Conservation (phyloP, 371 early-diverging fungal species). For the Chytridium lagenaria region DNA sequence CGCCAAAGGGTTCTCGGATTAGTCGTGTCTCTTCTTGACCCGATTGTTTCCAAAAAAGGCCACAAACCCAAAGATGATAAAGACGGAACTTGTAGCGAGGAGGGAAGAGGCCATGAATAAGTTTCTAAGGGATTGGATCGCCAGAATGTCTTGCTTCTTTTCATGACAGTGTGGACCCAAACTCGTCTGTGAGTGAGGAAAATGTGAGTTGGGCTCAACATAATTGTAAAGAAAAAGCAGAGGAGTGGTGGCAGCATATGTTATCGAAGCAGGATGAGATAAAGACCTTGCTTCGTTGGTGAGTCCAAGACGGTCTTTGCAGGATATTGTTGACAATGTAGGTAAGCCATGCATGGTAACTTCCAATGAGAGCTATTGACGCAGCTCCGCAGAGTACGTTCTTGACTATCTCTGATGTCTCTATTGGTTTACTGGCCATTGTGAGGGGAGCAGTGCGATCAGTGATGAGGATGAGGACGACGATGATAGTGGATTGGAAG, state of each 20-base stretch:
- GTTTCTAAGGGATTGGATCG: conserved; percentile 53
- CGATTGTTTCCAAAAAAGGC: conserved; percentile 44
- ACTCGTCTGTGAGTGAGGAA: conserved; percentile 21
- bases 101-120: conserved; percentile 48
- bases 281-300: conserved; percentile 6
- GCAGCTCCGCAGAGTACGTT: not conserved
- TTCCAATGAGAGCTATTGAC: not conserved
- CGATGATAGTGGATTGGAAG: no score
- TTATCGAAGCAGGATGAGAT: no score
- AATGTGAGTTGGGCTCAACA: no score
- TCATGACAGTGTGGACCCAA: conserved; percentile 50
- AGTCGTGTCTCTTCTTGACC: conserved; percentile 23
- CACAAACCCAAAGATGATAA: conserved; percentile 39
- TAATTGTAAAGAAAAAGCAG: no score
- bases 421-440: not conserved
- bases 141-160: conserved; percentile 47
- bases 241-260: no score
- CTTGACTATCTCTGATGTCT: not conserved
- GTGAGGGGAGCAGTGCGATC: no score
- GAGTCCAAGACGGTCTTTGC: not conserved
- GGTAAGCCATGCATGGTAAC: conserved; percentile 5
- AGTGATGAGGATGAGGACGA: no score
- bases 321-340: not conserved
- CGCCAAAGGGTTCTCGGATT: conserved; percentile 16
- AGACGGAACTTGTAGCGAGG: conserved; percentile 43